Base-by-base conservation (phyloP, 257 asterid species). In the Ajuga chamaepitys region DNA sequence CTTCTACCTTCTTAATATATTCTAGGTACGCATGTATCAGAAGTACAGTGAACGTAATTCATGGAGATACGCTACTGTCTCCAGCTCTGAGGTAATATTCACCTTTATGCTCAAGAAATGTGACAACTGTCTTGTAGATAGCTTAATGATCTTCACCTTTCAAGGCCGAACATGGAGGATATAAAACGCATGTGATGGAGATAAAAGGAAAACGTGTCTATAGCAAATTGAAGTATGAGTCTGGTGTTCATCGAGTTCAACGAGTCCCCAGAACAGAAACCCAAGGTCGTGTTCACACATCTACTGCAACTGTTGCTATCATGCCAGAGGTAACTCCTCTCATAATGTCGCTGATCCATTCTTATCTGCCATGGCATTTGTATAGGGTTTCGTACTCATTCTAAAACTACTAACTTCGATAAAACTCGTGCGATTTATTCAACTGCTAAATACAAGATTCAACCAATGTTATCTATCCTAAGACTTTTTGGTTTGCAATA, bases 161-260 rank as follows among this genome's bases (percentile, higher is more conserved):
- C 58, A 68, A 93, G 98, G 82, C 97, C 59, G 96, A 87, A 68
- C 67, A 81, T 13, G 97, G 96, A 66, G 98, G 98, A 77, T 93
- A 74, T 67, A 93, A 93, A 81, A 85, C 97, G 8, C 82, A 73
- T 67, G 98, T 93, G 38, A 85, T 93, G 99, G 99, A 94, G 83
- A 88, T 94, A 53, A 88, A 85, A 78, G 99, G 99, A 55, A 83
- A 79, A 5, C 81, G 86, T 65, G 99, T 94, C 17, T 90, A 94
- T 66, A 94, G 97, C 86, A 94, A 94, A 82, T 85, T 94, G 80
- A 94, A 94, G 83, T 94, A 84, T 21, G 97, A 94, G 72, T 94
- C 99, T 12, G 99, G 99, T 56, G 99, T 94, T 56, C 99, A 94
- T 75, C 94, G 99, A 66, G 99, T 94, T 82, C 99, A 94, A 56